phyloP scores from a whole-genome alignment of 192 early-diverging fungal species.

The Umbelopsis ramanniana region DNA sequence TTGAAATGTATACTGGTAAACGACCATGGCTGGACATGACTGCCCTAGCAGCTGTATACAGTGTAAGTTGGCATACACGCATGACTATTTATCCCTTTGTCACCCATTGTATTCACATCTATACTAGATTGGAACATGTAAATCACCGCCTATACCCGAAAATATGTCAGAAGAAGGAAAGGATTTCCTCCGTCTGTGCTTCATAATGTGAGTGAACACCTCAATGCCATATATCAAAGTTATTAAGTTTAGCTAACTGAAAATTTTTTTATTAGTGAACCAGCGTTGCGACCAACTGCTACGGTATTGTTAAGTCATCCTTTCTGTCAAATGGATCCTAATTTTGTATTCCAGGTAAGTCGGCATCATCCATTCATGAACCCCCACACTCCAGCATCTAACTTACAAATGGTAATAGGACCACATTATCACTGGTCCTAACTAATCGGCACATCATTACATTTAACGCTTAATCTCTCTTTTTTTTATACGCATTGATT shows the following conservation, averaged over 20 bases:
- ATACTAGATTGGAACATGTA: slow-evolving; percentile 74
- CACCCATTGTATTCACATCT: background rate
- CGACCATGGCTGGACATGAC: slow-evolving; percentile 72
- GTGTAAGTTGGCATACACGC: slow-evolving; percentile 37
- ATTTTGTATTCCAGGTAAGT: slow-evolving; percentile 56
- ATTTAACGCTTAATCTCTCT: background rate
- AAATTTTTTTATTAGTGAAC: slow-evolving; percentile 58
- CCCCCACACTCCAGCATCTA: background rate
- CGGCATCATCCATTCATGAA: background rate
- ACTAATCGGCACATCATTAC: background rate
- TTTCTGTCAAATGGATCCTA: slow-evolving; percentile 65
- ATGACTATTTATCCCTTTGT: background rate
- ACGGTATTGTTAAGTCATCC: slow-evolving; percentile 67
- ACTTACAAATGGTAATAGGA: background rate
- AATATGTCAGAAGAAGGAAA: slow-evolving; percentile 67
- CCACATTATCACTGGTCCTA: background rate
- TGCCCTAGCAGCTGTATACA: slow-evolving; percentile 58
- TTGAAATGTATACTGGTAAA: slow-evolving; percentile 95
- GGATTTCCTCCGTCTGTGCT: slow-evolving; percentile 77
- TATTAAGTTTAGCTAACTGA: background rate
- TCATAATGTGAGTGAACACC: slow-evolving; percentile 64
- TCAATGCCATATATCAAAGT: background rate
- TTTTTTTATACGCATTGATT: background rate
- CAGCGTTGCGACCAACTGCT: slow-evolving; percentile 80
- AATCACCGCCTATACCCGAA: slow-evolving; percentile 82